A percentile compares a stretch with the other conserved stretches of the same genome.
These are phyloP conservation scores for Rhizopus microsporus DNA, from an alignment of 371 early-diverging fungal genomes.

Conservation along the genomic window DNA sequence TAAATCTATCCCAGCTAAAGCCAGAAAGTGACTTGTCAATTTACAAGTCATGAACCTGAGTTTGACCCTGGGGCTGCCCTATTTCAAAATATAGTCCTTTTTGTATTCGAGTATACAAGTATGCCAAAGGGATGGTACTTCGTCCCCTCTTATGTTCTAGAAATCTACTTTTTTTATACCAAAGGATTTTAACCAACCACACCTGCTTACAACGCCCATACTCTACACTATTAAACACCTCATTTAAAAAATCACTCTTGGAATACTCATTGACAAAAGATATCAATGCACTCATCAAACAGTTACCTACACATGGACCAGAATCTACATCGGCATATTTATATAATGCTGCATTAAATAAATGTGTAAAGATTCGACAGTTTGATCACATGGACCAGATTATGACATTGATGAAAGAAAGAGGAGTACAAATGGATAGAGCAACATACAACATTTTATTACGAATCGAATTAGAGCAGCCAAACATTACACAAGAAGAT, in stretches of 20 bases:
- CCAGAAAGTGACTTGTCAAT: constrained; percentile 3
- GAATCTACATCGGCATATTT: constrained; percentile 7
- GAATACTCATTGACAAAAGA: constrained; percentile 11
- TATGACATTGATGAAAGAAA: constrained; percentile 24
- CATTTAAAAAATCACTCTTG: constrained; percentile 6
- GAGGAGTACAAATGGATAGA: constrained; percentile 21
- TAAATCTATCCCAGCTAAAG: too few relatives aligned
- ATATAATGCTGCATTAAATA: constrained; percentile 31
- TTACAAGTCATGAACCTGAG: constrained; percentile 1
- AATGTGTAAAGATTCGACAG: constrained; percentile 15
- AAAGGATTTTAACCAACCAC: not conserved
- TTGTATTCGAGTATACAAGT: constrained; percentile 16
- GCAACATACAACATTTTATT: constrained; percentile 38
- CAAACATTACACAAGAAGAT: not conserved
- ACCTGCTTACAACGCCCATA: constrained; percentile 1
- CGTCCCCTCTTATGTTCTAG: constrained; percentile 31
- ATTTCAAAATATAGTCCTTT: not conserved
- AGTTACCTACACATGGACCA: constrained; percentile 7
- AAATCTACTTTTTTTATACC: constrained; percentile 11
- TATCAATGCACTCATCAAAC: constrained; percentile 4
- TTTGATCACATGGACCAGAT: constrained; percentile 27
- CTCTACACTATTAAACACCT: not conserved
- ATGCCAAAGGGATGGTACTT: constrained; percentile 34
- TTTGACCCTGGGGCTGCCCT: not conserved
- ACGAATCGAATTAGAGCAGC: constrained; percentile 14